Base-by-base conservation (phyloP, 78 protist genomes). In the Dictyostelium purpureum region DNA sequence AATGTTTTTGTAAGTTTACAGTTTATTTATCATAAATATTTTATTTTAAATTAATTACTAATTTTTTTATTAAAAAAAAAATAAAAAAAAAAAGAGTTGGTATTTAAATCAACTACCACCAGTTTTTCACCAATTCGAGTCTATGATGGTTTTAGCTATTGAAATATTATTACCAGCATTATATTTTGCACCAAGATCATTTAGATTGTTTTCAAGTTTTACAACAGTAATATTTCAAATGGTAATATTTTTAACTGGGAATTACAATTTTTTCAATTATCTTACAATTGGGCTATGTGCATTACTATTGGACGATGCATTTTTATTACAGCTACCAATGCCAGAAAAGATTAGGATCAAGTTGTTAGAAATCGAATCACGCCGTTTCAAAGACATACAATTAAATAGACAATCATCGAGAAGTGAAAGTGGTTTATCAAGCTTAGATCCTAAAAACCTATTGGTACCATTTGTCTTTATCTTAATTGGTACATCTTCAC, bases 241-340 rank as follows among this genome's bases (percentile, higher is more conserved):
- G 28, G 33, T 6, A 18, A 78, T 94, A 71, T 21, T 57, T 43
- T 19, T 73, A 12, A 94, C 94, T 28, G 97, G 97, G 9, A 96
- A 96, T 71, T 96, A 90, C 77, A 70, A 65, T 33, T 96, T 85
- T 28, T 96, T 94, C 67, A 94, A 96, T 71, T 66, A 79, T 52
- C 95, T 87, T 56, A 87, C 95, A 2, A 73, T 70, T 45, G 80
- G 81, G 45, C 59, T 89, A 28, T 61, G 77, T 31, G 5, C 90
- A 2, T 24, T 88, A 31, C 38, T 61, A 26, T 43, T 88, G 56
- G 94, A 85, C 24, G 96, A 81, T n/a, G 63, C 80, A 18, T 77
- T 88, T 45, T 28, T 77, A 21, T 67, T 85, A 40, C 28, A 28
- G n/a, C 19, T 10, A 9, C 52, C 33, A 37, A 35, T 70, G 40